Base-by-base conservation (phyloP, 192 early-diverging fungal species). In the Powellomyces hirtus region DNA sequence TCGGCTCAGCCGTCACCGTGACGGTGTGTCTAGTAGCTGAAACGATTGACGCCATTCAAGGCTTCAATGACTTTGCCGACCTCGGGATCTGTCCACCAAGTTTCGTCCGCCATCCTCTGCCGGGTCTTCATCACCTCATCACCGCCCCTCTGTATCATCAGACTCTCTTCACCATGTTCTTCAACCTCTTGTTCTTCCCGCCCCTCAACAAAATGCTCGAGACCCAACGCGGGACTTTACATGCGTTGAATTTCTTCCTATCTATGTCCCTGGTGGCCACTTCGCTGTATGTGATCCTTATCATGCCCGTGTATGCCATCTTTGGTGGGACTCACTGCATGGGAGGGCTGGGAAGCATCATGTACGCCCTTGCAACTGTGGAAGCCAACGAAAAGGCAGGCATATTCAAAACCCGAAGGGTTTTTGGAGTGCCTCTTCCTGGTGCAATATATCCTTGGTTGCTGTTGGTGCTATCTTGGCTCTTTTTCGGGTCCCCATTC, bases 381-480 rank as follows among this genome's bases (percentile, higher is more conserved):
- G 68, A 70, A 20, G 59, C 68, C n/a, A 70, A 70, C 34, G 35
- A 37, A 18, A 68, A 68, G 56, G 55, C 55, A 3, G 68, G 68
- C 2, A 60, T 55, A 8, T 62, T 70, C 33, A 62, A 70, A 40
- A 70, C 68, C 4, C 30, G 68, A 35, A 46, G 68, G 68, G 38
- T 62, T 5, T 70, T 70, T 55, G 68, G 68, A 0, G 36, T 70
- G 14, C 68, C 68, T 1, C 49, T 70, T 26, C 59, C 59, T 8
- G 68, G 68, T 30, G 68, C 68, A 16, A 49, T 70, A 16, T 70
- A 70, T 36, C 68, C 68, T 8, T 70, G 60, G 59, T 18, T 70
- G 35, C 35, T 70, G 0, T 60, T 70, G 6, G 35, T 70, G 4
- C 59, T 62, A 14, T 38, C 59, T 5, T 49, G 31, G 44, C 6